These are phyloP conservation scores for Penicillium sclerotiorum DNA, from an alignment of 2,329 filamentous ascomycete species.

Conservation along the genomic window DNA sequence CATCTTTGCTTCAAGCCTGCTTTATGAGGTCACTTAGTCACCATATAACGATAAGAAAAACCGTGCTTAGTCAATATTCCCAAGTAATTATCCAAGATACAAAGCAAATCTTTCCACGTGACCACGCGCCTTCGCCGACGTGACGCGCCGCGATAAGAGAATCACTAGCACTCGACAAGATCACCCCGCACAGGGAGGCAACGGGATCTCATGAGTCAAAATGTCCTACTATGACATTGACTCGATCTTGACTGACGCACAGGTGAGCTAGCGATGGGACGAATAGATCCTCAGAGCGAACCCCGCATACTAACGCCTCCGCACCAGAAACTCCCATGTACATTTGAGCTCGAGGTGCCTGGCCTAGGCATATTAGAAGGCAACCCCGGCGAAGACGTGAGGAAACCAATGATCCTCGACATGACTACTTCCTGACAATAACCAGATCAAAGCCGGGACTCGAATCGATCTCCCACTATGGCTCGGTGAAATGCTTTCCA, in stretches of 20 bases:
- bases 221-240: constrained; percentile 54
- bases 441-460: constrained; percentile 76
- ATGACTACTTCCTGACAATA: too few relatives aligned
- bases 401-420: constrained; percentile 11
- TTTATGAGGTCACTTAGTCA: too few relatives aligned
- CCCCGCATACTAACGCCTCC: constrained; percentile 15
- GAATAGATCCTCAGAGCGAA: background rate
- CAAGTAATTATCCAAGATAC: background rate
- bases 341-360: constrained; percentile 86
- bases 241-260: constrained; percentile 50
- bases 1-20: too few relatives aligned
- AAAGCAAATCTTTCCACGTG: too few relatives aligned
- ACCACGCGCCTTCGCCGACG: constrained; percentile 1
- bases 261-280: constrained; percentile 29
- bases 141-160: constrained; percentile 5
- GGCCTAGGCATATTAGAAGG: constrained; percentile 88
- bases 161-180: background rate
- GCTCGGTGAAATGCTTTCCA: constrained; percentile 85
- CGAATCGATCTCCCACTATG: constrained; percentile 84
- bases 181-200: background rate
- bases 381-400: constrained; percentile 65
- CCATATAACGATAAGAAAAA: background rate
- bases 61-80: background rate
- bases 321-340: constrained; percentile 86
- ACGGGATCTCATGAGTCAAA: constrained; percentile 12